These are phyloP conservation scores for Globisporangium radiosum DNA, from an alignment of 352 stramenopile genomes.

Conservation along the genomic window DNA sequence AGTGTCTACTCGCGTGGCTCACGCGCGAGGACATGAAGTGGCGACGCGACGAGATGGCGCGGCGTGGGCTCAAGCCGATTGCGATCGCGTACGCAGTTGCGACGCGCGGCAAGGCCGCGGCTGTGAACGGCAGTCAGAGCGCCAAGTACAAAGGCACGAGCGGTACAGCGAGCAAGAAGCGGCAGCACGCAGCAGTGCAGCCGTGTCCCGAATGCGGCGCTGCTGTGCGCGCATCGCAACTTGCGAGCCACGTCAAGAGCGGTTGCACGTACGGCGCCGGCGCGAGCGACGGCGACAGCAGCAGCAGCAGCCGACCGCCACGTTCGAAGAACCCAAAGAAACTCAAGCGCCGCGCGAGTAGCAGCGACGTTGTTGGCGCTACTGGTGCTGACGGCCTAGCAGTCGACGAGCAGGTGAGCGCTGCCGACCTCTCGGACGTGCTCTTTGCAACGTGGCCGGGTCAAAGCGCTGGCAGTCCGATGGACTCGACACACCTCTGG, in stretches of 20 bases:
- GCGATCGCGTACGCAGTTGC: conserved; percentile 33
- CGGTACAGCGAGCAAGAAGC: conserved; percentile 25
- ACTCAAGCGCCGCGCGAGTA: conserved; percentile 27
- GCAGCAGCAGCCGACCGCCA: conserved; percentile 3
- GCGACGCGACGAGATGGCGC: conserved; percentile 30
- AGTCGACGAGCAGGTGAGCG: conserved; percentile 18
- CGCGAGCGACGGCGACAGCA: not conserved
- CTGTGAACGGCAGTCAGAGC: conserved; percentile 13
- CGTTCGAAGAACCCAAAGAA: conserved; percentile 32
- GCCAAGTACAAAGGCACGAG: conserved; percentile 13
- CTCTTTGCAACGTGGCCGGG: conserved; percentile 81
- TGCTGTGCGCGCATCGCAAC: conserved; percentile 44
- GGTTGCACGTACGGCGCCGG: conserved; percentile 25
- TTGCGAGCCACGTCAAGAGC: conserved; percentile 67
- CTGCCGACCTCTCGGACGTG: conserved; percentile 52
- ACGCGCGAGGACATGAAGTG: conserved; percentile 31
- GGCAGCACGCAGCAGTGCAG: conserved; percentile 29
- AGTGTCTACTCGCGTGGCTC: conserved; percentile 59
- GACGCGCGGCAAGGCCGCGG: conserved; percentile 11
- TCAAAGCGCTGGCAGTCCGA: conserved; percentile 52
- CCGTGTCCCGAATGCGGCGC: conserved; percentile 67
- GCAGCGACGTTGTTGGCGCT: not conserved
- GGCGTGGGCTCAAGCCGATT: conserved; percentile 22
- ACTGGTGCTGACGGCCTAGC: conserved; percentile 9
- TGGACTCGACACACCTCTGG: conserved; percentile 81